Percentiles rank a stretch among this genome's conserved stretches.
Conservation (phyloP, 345 rosid species). For the Toxicodendron radicans region DNA sequence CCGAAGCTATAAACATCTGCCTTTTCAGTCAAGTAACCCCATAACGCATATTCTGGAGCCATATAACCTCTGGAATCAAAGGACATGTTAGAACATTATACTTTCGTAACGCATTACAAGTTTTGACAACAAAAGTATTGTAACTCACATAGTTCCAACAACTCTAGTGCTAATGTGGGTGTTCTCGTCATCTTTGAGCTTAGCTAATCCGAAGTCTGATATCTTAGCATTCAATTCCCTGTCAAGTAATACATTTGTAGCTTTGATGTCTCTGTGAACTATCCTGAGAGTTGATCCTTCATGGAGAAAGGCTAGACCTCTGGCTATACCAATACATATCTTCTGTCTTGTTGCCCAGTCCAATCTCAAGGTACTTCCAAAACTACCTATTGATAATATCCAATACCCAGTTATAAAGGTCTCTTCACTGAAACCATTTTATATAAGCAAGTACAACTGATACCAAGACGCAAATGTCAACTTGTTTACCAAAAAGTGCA, state of each 20-base stretch:
- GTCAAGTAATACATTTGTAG: slow-evolving; percentile 56
- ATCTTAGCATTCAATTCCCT: slow-evolving; percentile 51
- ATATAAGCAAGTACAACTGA: not conserved
- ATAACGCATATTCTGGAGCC: slow-evolving; percentile 48
- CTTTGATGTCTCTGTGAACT: slow-evolving; percentile 67
- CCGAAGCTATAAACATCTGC: not conserved
- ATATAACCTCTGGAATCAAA: slow-evolving; percentile 38
- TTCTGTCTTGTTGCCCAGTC: slow-evolving; percentile 49
- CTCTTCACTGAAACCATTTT: not conserved
- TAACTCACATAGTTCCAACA: slow-evolving; percentile 64
- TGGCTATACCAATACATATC: slow-evolving; percentile 62
- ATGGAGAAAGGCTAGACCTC: slow-evolving; percentile 60
- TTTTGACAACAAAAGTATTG: too few relatives aligned
- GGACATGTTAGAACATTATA: not conserved
- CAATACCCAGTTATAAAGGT: not conserved
- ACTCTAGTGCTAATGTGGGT: slow-evolving; percentile 60
- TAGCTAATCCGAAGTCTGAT: slow-evolving; percentile 70
- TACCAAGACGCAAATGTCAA: not conserved
- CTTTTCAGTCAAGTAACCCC: slow-evolving; percentile 42
- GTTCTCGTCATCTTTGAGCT: slow-evolving; percentile 46
- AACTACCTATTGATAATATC: slow-evolving; percentile 15
- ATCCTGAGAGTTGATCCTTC: slow-evolving; percentile 54
- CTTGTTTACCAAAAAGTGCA: slow-evolving; percentile 34
- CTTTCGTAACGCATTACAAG: not conserved
- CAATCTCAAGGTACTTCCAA: slow-evolving; percentile 30